These are phyloP conservation scores for Neurospora sp. DNA, from an alignment of 495 filamentous ascomycete species.

Conservation along the genomic window DNA sequence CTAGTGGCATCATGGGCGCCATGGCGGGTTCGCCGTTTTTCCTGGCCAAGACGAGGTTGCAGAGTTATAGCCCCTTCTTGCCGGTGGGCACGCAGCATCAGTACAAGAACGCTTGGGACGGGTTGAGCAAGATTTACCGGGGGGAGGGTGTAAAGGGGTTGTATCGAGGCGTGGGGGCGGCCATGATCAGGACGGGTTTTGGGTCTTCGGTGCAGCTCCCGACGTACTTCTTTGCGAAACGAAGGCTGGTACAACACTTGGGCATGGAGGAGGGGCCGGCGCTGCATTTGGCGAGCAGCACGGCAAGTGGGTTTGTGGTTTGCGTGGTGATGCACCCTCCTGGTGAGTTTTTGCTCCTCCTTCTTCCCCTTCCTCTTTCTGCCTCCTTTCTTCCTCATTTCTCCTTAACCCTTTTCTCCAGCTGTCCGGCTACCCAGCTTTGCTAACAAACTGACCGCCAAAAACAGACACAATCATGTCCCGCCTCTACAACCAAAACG, in stretches of 20 bases:
- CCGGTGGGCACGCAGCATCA: conserved; percentile 93
- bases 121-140: conserved; percentile 64
- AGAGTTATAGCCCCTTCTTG: conserved; percentile 88
- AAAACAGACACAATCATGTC: conserved; percentile 90
- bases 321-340: conserved; percentile 98
- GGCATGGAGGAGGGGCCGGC: conserved; percentile 87
- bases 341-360: conserved; percentile 40
- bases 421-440: not conserved
- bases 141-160: conserved; percentile 71
- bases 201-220: conserved; percentile 92
- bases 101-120: conserved; percentile 80
- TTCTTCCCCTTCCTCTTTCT: not conserved
- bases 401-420: not conserved
- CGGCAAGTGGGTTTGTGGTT: conserved; percentile 89
- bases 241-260: conserved; percentile 65
- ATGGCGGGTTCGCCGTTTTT: conserved; percentile 92
- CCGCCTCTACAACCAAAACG: conserved; percentile 97
- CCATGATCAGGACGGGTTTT: conserved; percentile 96
- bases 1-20: conserved; percentile 81
- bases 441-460: not conserved
- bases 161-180: conserved; percentile 82
- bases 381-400: not conserved
- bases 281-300: conserved; percentile 79
- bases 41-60: conserved; percentile 93
- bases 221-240: conserved; percentile 97